Base-by-base conservation (phyloP, 2,329 filamentous ascomycete genomes). In the Emmonsiellopsis sp. region DNA sequence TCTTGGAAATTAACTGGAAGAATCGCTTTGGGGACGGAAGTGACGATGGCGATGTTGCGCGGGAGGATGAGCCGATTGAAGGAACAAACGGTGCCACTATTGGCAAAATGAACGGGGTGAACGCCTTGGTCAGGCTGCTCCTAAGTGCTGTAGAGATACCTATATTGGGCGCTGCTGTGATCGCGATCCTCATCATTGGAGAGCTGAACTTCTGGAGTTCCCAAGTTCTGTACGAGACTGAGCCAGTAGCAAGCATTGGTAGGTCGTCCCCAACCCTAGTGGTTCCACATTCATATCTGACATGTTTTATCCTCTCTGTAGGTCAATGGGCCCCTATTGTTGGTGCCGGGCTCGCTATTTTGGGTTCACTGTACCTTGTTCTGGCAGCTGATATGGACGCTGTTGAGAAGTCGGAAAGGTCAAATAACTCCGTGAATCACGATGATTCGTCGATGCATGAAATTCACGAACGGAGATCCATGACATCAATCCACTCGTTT, bases 171-270 rank as follows among this genome's bases (percentile, higher is more conserved):
- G 78, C 73, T 5, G 80, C 79, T 1, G 78, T 84, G 0, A 54
- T 85, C 1, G 76, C 79, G 1, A 79, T 86, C 5, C 68, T 86
- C 3, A 70, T 83, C 3, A 65, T 82, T 0, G 84, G 84, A 0
- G 84, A 86, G 65, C 71, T 73, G 34, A 86, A 87, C 58, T 82
- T 86, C 57, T 85, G 75, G 58, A 85, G 79, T 47, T 17, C 52
- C 0, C 79, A 78, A 53, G 71, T 86, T 3, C 59, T 57, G 0
- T 83, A 79, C 55, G 74, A 83, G 56, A 85, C 80, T 0, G 84
- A 87, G 56, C 81, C 82, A 0, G 79, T 86, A 51, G 71, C 71
- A 5, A 83, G 77, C 56, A 74, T 86, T 48, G 82, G 81, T 81
- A 66, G 58, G 74, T 67, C 4, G 5, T 48, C 13, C n/a, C 11